Conservation (phyloP, 164 flowering plant genomes). For the Chimonanthus salicifolius region DNA sequence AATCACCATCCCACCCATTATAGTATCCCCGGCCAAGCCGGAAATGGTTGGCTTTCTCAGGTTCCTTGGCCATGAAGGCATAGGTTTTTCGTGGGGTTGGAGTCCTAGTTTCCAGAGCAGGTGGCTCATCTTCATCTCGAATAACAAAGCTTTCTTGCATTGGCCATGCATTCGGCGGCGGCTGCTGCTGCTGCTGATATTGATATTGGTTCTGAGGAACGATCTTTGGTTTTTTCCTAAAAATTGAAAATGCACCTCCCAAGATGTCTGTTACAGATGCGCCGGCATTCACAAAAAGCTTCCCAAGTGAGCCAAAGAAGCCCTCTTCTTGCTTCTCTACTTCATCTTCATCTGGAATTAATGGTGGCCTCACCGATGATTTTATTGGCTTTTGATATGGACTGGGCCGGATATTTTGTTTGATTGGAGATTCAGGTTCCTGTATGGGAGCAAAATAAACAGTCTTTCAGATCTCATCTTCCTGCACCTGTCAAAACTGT, state of each 20-base stretch:
- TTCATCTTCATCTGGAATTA: constrained; percentile 63
- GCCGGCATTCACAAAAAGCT: constrained; percentile 45
- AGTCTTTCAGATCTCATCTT: neutral
- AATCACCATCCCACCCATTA: constrained; percentile 50
- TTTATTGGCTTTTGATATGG: constrained; percentile 47
- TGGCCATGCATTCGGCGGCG: constrained; percentile 53
- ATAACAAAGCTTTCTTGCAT: constrained; percentile 77
- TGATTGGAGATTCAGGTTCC: constrained; percentile 24
- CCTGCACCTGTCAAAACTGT: neutral
- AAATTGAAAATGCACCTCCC: constrained; percentile 54
- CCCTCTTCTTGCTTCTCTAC: constrained; percentile 64
- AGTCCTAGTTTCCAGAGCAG: constrained; percentile 62
- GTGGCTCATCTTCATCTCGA: constrained; percentile 82
- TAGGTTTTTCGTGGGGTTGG: constrained; percentile 84
- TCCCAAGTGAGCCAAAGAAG: constrained; percentile 39
- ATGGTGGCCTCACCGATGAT: constrained; percentile 63
- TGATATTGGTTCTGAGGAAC: constrained; percentile 14
- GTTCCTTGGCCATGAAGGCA: constrained; percentile 75
- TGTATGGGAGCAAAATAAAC: neutral
- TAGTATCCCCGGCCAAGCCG: constrained; percentile 52
- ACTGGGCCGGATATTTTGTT: constrained; percentile 19
- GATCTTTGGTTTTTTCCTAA: constrained; percentile 37
- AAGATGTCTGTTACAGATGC: constrained; percentile 43
- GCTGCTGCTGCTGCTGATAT: constrained; percentile 27
- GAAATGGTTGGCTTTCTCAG: constrained; percentile 63